Evolutionary conservation across 345 rosid genomes (phyloP), one percentile per base, ranked within the genome.

Genomic region (Gossypium australe): DNA sequence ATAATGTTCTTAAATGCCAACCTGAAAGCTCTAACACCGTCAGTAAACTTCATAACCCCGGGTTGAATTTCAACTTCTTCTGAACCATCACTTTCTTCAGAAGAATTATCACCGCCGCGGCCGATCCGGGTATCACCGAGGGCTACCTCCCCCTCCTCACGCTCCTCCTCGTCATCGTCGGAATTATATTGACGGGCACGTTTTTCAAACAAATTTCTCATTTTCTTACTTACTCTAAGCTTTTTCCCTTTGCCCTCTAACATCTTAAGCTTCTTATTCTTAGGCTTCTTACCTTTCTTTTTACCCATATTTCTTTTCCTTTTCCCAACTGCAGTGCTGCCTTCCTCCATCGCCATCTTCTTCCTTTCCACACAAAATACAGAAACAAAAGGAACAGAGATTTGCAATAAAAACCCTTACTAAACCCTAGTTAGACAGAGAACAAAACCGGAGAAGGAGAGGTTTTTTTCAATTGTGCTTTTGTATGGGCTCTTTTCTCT

Each of bases 101-200:
- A 73, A n/a, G 59, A 73, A 73, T 51, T 76, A 74, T 78, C 74
- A 7, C 29, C 66, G 61, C 81, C 74, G 11, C 57, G 56, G 25
- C 73, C 79, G 3, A 17, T 59, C 17, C 80, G 77, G 74, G 62
- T 63, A n/a, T 43, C 11, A 63, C 74, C 78, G 1, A 69, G 63
- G 51, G 61, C 66, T 1, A 55, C 63, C 38, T 43, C 69, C 22
- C 57, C 75, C 18, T 13, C 57, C 13, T 27, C 11, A 11, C 7
- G 34, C 38, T 45, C 82, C 6, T 60, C 82, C 0, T 84, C 89
- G 0, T 87, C 96, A 1, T 85, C 89, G 62, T 93, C 98, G 1
- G 99, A 93, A 78, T 95, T 86, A 80, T 95, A 95, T 2, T 87
- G 97, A 34, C 92, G 86, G 11, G 93, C 97, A 85, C 97, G 87